These are phyloP conservation scores for Microbotryomycetes sp. DNA, from an alignment of 1,284 basidiomycete genomes.

Conservation along the genomic window DNA sequence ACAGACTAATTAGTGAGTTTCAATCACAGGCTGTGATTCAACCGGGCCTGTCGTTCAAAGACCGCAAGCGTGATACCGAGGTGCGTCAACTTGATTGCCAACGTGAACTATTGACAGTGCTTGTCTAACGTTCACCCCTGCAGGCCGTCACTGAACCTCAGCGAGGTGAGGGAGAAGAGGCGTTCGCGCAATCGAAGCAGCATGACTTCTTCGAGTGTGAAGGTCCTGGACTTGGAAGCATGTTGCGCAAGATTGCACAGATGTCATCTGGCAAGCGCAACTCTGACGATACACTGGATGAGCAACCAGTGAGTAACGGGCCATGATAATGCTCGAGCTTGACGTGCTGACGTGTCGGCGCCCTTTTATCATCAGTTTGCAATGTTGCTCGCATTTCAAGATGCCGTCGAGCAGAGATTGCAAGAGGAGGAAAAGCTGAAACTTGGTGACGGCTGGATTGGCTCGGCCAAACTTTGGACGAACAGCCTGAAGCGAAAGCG, in stretches of 20 bases:
- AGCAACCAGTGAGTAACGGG: no score
- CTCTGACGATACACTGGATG: no score
- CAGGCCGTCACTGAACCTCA: constrained; percentile 31
- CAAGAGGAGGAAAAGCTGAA: neutral
- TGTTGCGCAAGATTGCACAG: constrained; percentile 24
- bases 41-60: constrained; percentile 30
- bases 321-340: no score
- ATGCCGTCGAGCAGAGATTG: neutral
- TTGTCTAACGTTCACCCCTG: neutral
- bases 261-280: neutral
- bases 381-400: neutral
- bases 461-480: neutral
- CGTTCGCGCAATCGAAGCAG: constrained; percentile 20
- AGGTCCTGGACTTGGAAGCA: constrained; percentile 28
- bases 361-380: neutral
- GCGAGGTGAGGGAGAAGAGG: constrained; percentile 16
- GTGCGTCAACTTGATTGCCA: neutral
- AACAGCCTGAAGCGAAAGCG: neutral
- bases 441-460: neutral
- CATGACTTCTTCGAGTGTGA: constrained; percentile 31
- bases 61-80: constrained; percentile 31
- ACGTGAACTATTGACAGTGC: no score
- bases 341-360: no score
- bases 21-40: constrained; percentile 19
- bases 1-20: neutral